Percentiles rank a stretch among this genome's conserved stretches.
Conservation (phyloP, 768 basidiomycete species). For the Lactifluus piperatus region DNA sequence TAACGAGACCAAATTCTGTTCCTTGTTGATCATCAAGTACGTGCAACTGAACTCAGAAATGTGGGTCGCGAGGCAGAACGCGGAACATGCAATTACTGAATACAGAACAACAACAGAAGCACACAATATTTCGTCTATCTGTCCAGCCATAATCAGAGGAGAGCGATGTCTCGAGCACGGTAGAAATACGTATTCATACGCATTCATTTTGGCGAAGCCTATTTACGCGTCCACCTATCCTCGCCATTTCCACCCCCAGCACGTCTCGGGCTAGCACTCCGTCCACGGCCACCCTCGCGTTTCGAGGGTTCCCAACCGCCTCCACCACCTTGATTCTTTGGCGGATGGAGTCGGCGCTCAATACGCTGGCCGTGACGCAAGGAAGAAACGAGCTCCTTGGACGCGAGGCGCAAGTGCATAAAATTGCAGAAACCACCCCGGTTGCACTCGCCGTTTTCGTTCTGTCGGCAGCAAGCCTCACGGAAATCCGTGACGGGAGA, state of each 20-base stretch:
- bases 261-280: slow-evolving; percentile 69
- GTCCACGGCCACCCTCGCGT: slow-evolving; percentile 52
- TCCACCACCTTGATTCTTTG: slow-evolving; percentile 51
- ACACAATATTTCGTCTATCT: neutral
- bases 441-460: slow-evolving; percentile 97
- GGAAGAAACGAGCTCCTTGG: slow-evolving; percentile 71
- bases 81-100: no score
- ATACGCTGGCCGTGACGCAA: slow-evolving; percentile 77
- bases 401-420: slow-evolving; percentile 90
- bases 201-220: neutral
- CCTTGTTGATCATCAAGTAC: neutral
- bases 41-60: no score
- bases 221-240: slow-evolving; percentile 46
- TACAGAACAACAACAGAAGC: neutral
- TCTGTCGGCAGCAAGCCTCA: slow-evolving; percentile 97
- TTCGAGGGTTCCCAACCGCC: slow-evolving; percentile 82
- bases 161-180: neutral
- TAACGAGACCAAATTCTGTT: neutral
- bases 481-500: slow-evolving; percentile 98
- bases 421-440: slow-evolving; percentile 99
- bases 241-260: slow-evolving; percentile 55
- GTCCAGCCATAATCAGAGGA: neutral
- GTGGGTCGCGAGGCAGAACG: no score
- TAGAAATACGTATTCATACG: neutral
- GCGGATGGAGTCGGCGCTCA: slow-evolving; percentile 68